These are phyloP conservation scores for Phytophthora fragariaefolia DNA, from an alignment of 352 stramenopile species.

Conservation along the genomic window DNA sequence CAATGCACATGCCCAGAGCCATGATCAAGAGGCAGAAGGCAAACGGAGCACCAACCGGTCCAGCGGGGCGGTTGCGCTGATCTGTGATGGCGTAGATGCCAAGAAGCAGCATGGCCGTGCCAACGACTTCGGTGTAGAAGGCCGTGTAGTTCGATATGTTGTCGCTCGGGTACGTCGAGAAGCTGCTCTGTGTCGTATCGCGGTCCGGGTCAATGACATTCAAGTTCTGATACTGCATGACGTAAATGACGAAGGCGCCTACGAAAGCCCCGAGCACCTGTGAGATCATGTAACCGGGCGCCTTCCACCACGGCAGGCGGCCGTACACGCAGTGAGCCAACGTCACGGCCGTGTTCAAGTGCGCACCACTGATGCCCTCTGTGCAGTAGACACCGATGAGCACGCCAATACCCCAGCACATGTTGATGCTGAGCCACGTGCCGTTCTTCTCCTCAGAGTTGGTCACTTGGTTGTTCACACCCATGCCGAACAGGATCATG, in stretches of 20 bases:
- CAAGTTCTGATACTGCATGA: constrained; percentile 53
- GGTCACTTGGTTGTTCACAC: constrained; percentile 63
- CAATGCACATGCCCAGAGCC: constrained; percentile 60
- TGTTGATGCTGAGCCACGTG: constrained; percentile 67
- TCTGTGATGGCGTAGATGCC: constrained; percentile 55
- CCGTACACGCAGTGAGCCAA: constrained; percentile 46
- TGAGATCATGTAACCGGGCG: constrained; percentile 48
- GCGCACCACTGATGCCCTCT: constrained; percentile 48
- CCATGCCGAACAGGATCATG: constrained; percentile 59
- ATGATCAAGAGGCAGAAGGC: constrained; percentile 56
- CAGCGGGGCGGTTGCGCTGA: constrained; percentile 42
- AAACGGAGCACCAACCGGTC: constrained; percentile 33
- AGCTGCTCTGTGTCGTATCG: constrained; percentile 39
- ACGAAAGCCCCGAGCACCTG: constrained; percentile 48
- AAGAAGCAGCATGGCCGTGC: constrained; percentile 50
- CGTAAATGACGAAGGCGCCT: constrained; percentile 43
- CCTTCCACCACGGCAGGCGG: constrained; percentile 49
- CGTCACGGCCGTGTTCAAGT: constrained; percentile 64
- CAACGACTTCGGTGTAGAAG: constrained; percentile 57
- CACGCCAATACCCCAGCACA: constrained; percentile 51
- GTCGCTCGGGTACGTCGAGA: constrained; percentile 48
- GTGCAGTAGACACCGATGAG: constrained; percentile 58
- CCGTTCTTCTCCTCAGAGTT: constrained; percentile 51
- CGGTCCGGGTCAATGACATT: constrained; percentile 49
- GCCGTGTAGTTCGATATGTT: constrained; percentile 46